A percentile compares a stretch with the other conserved stretches of the same genome.
Conservation (phyloP, 371 early-diverging fungal species). For the Cokeromyces recurvatus region DNA sequence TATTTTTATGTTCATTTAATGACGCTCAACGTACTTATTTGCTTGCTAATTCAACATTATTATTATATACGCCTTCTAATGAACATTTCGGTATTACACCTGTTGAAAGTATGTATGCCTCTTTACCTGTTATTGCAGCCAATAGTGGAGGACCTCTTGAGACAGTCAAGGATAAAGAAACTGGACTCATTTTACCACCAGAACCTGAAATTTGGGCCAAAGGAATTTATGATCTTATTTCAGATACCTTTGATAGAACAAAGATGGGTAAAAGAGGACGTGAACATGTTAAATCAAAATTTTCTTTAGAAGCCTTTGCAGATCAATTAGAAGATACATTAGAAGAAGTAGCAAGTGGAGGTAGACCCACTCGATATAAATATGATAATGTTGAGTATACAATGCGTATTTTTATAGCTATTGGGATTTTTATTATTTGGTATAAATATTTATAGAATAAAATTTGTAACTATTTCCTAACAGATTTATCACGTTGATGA, state of each 20-base stretch:
- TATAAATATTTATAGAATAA: slow-evolving; percentile 19
- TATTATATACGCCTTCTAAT: slow-evolving; percentile 89
- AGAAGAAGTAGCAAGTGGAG: slow-evolving; percentile 25
- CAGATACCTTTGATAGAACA: slow-evolving; percentile 18
- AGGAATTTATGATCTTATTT: slow-evolving; percentile 50
- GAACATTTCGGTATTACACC: slow-evolving; percentile 98
- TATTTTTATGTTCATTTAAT: slow-evolving; percentile 87
- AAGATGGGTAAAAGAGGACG: slow-evolving; percentile 65
- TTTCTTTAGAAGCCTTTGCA: slow-evolving; percentile 67
- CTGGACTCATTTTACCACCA: slow-evolving; percentile 73
- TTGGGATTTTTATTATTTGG: slow-evolving; percentile 17
- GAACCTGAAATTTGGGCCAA: slow-evolving; percentile 61
- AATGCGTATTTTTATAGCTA: slow-evolving; percentile 19
- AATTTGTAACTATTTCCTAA: slow-evolving; percentile 21
- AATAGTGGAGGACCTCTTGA: slow-evolving; percentile 88
- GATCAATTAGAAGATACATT: slow-evolving; percentile 61
- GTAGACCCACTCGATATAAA: slow-evolving; percentile 10
- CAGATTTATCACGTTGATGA: slow-evolving; percentile 31
- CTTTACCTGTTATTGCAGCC: slow-evolving; percentile 83
- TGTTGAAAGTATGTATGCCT: slow-evolving; percentile 91
- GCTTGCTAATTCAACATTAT: slow-evolving; percentile 54
- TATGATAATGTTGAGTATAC: slow-evolving; percentile 23
- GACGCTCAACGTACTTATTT: slow-evolving; percentile 76
- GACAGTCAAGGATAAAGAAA: slow-evolving; percentile 65
- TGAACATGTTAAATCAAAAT: slow-evolving; percentile 54